Percentiles rank a stretch among this genome's conserved stretches.
These are phyloP conservation scores for Aspergillus fumigatus DNA, from an alignment of 2,329 filamentous ascomycete species.

Conservation along the genomic window DNA sequence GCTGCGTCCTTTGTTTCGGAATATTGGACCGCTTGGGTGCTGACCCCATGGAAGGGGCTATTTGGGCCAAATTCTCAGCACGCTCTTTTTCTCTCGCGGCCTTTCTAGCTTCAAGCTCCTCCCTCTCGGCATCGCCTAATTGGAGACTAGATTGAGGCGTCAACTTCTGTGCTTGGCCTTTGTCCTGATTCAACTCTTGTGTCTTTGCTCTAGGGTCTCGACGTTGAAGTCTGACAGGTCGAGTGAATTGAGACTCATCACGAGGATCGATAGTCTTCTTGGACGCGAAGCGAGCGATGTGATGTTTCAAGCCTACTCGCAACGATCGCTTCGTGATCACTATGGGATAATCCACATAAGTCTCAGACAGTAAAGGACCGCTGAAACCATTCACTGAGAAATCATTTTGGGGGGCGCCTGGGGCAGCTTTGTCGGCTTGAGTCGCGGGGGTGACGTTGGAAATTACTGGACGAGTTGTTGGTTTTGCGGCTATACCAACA, in stretches of 20 bases:
- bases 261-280: conserved; percentile 61
- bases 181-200: conserved; percentile 53
- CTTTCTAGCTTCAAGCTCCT: conserved; percentile 55
- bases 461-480: conserved; percentile 19
- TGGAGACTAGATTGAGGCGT: conserved; percentile 38
- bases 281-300: conserved; percentile 76
- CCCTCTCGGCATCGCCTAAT: conserved; percentile 63
- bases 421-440: conserved; percentile 17
- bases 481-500: conserved; percentile 22
- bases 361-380: conserved; percentile 36
- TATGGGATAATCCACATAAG: conserved; percentile 59
- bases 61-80: conserved; percentile 84
- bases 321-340: conserved; percentile 78
- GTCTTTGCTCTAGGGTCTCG: conserved; percentile 68
- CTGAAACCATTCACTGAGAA: conserved; percentile 40
- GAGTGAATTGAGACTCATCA: conserved; percentile 77
- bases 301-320: conserved; percentile 74
- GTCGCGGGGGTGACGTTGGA: conserved; percentile 15
- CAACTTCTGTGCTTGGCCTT: conserved; percentile 37
- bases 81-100: conserved; percentile 81
- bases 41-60: conserved; percentile 72
- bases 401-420: conserved; percentile 23
- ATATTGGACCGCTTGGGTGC: conserved; percentile 64
- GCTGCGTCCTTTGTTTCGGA: conserved; percentile 75
- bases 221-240: conserved; percentile 83